phyloP scores from a whole-genome alignment of 2,329 filamentous ascomycete species.

The Sporothrix humicola region DNA sequence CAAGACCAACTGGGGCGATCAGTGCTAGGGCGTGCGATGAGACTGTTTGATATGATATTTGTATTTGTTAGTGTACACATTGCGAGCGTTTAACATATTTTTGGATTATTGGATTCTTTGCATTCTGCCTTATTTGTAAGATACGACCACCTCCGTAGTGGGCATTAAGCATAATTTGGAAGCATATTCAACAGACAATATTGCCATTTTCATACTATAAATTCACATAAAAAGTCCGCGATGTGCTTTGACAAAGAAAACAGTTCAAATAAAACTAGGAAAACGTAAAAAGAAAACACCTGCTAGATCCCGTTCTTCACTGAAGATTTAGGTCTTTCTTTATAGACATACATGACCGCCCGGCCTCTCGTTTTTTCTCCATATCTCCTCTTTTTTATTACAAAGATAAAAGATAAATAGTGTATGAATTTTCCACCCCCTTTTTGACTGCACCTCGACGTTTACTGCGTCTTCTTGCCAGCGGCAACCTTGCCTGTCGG shows the following conservation, averaged over 20 bases:
- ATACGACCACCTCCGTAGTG: neutral
- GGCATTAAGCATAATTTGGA: neutral
- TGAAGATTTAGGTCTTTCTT: slow-evolving; percentile 11
- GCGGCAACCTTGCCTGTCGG: slow-evolving; percentile 48
- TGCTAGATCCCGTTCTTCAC: slow-evolving; percentile 14
- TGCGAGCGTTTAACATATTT: neutral
- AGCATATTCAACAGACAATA: neutral
- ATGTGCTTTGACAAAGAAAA: neutral
- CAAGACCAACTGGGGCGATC: slow-evolving; percentile 60
- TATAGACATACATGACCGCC: neutral
- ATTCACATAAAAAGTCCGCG: neutral
- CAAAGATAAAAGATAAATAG: neutral
- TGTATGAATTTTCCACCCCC: neutral
- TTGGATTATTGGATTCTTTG: neutral
- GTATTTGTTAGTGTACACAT: neutral
- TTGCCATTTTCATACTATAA: neutral
- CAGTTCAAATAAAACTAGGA: neutral
- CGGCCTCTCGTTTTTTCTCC: neutral
- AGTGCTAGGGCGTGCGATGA: slow-evolving; percentile 45
- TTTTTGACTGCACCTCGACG: neutral
- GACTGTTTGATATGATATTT: neutral
- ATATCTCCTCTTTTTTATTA: neutral
- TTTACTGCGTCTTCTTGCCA: slow-evolving; percentile 56
- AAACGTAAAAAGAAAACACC: neutral
- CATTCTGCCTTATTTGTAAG: too few relatives aligned